Conservation (phyloP, 2,329 filamentous ascomycete genomes). For the Claviceps sp. region DNA sequence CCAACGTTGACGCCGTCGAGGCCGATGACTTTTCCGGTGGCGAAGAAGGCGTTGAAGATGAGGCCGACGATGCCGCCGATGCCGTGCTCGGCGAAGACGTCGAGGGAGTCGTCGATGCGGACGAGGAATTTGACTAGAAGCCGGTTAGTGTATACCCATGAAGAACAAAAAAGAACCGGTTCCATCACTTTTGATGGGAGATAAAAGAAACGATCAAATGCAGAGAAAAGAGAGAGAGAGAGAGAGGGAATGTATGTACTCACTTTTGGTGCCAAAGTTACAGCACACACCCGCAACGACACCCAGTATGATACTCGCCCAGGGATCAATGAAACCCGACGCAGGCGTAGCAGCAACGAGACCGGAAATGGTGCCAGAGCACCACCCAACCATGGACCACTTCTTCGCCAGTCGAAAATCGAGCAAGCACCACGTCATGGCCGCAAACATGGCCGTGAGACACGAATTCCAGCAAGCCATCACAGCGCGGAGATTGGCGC, state of each 20-base stretch:
- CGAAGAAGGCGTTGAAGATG: slow-evolving; percentile 62
- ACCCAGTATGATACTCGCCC: slow-evolving; percentile 54
- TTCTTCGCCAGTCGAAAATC: slow-evolving; percentile 91
- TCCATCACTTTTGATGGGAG: not conserved
- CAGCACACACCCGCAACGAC: slow-evolving; percentile 51
- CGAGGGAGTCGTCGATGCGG: slow-evolving; percentile 56
- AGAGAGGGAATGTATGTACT: slow-evolving; percentile 6
- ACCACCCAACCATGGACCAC: slow-evolving; percentile 74
- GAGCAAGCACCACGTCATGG: slow-evolving; percentile 87
- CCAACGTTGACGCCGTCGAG: slow-evolving; percentile 66
- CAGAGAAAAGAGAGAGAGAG: not conserved
- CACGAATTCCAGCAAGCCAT: slow-evolving; percentile 99
- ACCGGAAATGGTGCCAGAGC: slow-evolving; percentile 57
- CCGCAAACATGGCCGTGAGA: slow-evolving; percentile 80
- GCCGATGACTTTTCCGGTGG: slow-evolving; percentile 55
- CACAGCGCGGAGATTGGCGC: slow-evolving; percentile 82
- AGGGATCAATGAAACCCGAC: slow-evolving; percentile 54
- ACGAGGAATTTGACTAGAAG: slow-evolving; percentile 43
- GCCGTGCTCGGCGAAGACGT: slow-evolving; percentile 59
- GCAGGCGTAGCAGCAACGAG: slow-evolving; percentile 58
- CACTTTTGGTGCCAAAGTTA: slow-evolving; percentile 53
- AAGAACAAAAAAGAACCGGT: no score
- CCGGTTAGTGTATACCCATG: no score
- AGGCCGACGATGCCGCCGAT: slow-evolving; percentile 56
- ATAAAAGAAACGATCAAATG: not conserved